These are phyloP conservation scores for Nannochloris sp. DNA, from an alignment of 139 green algal genomes.

Conservation along the genomic window DNA sequence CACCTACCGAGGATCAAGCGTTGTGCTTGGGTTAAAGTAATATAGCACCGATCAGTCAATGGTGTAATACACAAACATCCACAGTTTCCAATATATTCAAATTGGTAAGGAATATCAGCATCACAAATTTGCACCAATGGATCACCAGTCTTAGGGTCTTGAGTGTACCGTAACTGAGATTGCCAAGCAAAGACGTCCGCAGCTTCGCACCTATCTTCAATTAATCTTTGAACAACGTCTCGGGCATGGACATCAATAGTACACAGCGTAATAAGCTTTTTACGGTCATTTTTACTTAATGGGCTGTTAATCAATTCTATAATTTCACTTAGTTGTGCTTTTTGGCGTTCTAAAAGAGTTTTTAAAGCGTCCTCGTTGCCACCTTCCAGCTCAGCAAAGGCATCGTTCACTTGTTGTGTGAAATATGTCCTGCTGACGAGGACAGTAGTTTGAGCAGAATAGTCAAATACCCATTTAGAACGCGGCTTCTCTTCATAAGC, in stretches of 20 bases:
- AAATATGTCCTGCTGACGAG: conserved; percentile 84
- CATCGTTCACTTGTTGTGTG: conserved; percentile 79
- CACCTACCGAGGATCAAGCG: conserved; percentile 60
- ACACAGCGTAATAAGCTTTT: conserved; percentile 92
- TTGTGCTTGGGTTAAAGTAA: conserved; percentile 90
- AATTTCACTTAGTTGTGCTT: conserved; percentile 69
- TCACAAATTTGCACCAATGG: conserved; percentile 81
- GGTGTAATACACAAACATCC: conserved; percentile 93
- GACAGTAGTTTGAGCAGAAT: conserved; percentile 78
- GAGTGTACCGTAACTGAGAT: conserved; percentile 81
- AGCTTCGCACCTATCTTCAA: conserved; percentile 75
- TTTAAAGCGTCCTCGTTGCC: conserved; percentile 90
- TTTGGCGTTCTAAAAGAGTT: conserved; percentile 38
- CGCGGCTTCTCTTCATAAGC: conserved; percentile 83
- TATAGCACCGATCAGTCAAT: conserved; percentile 92
- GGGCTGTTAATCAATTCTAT: conserved; percentile 82
- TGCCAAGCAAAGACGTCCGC: conserved; percentile 83
- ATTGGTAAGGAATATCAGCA: conserved; percentile 79
- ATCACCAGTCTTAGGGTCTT: conserved; percentile 68
- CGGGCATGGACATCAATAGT: conserved; percentile 91
- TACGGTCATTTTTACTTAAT: conserved; percentile 70
- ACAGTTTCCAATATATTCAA: conserved; percentile 92
- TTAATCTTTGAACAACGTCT: conserved; percentile 79
- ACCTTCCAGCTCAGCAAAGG: conserved; percentile 87
- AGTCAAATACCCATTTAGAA: conserved; percentile 77